Evolutionary conservation across 2,329 filamentous ascomycete species (phyloP), one percentile per base, ranked within the genome.

Genomic region (Fusarium pseudoanthophilum): DNA sequence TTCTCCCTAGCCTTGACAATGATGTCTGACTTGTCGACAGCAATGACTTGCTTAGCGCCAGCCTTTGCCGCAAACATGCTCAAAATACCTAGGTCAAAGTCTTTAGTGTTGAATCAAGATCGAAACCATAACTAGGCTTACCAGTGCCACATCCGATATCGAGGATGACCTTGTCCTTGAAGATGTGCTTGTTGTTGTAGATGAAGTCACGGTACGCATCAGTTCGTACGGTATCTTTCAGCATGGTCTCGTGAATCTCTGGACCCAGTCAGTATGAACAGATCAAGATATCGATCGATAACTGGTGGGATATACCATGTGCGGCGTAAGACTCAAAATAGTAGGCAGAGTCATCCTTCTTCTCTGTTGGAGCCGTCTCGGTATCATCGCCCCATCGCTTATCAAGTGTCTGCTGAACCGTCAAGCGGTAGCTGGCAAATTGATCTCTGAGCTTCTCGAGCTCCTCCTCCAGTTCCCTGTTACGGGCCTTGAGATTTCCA

Each of bases 221-320:
- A 16, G 95, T 98, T 58, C 95, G 92, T 45, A 97, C 88, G 0
- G 89, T 87, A 79, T 98, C 95, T 81, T 97, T 97, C 71, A 98
- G 88, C 95, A 98, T 98, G 13, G 93, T 95, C 80, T 97, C 94
- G 81, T 98, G 95, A 63, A 98, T 98, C 64, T 94, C 93, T 93
- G 36, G 40, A 6, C 21, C 26, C 30, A 28, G 58, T 72, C 24
- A 72, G 57, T 28, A 30, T 21, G 20, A 20, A n/a, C 20, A 55
- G 32, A 26, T 57, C 32, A 40, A 46, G 34, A 64, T 20, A 26
- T 18, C 9, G 20, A 30, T 13, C 9, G 21, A 30, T 14, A 20
- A 32, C 13, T 45, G 36, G 24, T 20, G 28, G 46, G 76, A 85
- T 71, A 28, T 82, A 92, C 92, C 90, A 69, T 87, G 85, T 64